Evolutionary conservation across 2,329 filamentous ascomycete genomes (phyloP).

Genomic region (Paecilomyces niveus): DNA sequence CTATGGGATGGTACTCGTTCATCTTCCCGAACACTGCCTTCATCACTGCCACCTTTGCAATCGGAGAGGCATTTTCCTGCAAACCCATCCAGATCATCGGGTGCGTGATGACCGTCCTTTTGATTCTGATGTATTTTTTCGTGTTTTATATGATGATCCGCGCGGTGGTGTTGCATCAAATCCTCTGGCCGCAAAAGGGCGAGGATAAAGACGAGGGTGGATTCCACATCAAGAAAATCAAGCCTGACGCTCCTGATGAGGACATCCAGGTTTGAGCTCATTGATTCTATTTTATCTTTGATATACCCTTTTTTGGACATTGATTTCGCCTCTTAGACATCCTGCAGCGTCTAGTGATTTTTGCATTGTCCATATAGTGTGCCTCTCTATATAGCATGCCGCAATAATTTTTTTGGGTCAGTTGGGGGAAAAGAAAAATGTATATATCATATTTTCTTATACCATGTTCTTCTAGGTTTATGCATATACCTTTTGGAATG

Average conservation of each 20-base stretch:
- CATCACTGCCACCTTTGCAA: constrained; percentile 63
- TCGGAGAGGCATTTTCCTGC: constrained; percentile 57
- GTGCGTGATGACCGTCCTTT: constrained; percentile 57
- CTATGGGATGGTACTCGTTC: constrained; percentile 82
- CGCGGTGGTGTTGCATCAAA: constrained; percentile 57
- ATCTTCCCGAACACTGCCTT: constrained; percentile 74
- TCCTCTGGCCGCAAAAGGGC: constrained; percentile 71
- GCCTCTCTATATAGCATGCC: neutral
- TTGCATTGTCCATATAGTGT: neutral
- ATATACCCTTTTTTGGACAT: neutral
- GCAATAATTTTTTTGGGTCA: too few relatives aligned
- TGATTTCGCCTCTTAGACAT: neutral
- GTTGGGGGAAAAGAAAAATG: too few relatives aligned
- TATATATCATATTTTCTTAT: too few relatives aligned
- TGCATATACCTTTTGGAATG: too few relatives aligned
- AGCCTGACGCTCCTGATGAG: constrained; percentile 13
- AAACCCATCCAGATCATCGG: constrained; percentile 59
- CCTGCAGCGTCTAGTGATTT: neutral
- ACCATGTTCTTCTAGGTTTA: too few relatives aligned
- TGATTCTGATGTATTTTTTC: constrained; percentile 61
- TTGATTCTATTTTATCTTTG: neutral
- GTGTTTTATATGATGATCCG: constrained; percentile 65
- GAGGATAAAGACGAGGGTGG: constrained; percentile 58
- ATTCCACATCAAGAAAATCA: constrained; percentile 37
- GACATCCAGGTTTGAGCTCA: constrained; percentile 9